These are phyloP conservation scores for Paramecium pentaurelia DNA, from an alignment of 73 alveolate genomes.

Conservation along the genomic window DNA sequence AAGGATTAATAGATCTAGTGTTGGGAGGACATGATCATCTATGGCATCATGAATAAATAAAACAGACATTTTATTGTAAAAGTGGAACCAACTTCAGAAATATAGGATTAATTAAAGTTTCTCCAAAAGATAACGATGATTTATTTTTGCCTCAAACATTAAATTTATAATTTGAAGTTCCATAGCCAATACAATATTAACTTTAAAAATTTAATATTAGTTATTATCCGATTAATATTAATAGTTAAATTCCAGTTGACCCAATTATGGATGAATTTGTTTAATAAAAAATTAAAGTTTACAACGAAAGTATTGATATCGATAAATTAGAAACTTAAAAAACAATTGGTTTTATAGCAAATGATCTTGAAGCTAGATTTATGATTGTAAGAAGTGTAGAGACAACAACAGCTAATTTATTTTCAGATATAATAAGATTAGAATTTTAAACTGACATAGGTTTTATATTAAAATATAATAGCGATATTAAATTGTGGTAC, in stretches of 20 bases:
- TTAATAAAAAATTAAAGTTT: slow-evolving; percentile 30
- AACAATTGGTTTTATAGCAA: slow-evolving; percentile 61
- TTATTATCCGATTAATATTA: background rate
- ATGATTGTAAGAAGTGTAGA: slow-evolving; percentile 57
- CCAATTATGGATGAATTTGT: slow-evolving; percentile 56
- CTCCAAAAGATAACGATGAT: background rate
- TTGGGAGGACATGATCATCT: slow-evolving; percentile 84
- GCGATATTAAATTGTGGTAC: slow-evolving; percentile 76
- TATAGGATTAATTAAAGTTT: background rate
- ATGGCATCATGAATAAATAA: background rate
- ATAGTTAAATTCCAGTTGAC: slow-evolving; percentile 1
- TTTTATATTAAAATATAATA: background rate
- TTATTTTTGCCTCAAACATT: background rate
- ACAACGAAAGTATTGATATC: background rate
- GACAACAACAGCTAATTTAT: slow-evolving; percentile 68
- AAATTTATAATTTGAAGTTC: background rate
- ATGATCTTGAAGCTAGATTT: slow-evolving; percentile 71
- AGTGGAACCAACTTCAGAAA: slow-evolving; percentile 48
- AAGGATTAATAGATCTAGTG: slow-evolving; percentile 63
- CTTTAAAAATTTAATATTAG: background rate
- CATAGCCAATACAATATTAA: background rate
- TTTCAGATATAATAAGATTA: slow-evolving; percentile 70
- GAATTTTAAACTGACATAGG: slow-evolving; percentile 67
- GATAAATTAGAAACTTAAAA: slow-evolving; percentile 17
- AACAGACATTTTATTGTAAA: background rate